A percentile compares a stretch with the other conserved stretches of the same genome.
These are phyloP conservation scores for Austroboletus niveus DNA, from an alignment of 1,284 basidiomycete species.

Conservation along the genomic window DNA sequence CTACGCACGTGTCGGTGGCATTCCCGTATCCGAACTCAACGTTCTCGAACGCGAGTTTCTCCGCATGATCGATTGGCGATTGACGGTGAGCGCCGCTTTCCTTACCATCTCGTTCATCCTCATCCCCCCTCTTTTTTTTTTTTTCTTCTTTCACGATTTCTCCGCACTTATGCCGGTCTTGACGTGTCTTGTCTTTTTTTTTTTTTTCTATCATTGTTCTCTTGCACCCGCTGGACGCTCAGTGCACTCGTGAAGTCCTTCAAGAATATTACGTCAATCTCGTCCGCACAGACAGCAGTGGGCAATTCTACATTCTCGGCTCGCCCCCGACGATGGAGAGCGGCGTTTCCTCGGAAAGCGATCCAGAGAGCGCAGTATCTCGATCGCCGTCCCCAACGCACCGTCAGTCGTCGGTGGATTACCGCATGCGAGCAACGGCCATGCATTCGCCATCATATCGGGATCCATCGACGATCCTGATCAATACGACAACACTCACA, in stretches of 20 bases:
- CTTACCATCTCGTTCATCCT: slow-evolving; percentile 12
- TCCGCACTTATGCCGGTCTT: slow-evolving; percentile 22
- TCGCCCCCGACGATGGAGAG: slow-evolving; percentile 15
- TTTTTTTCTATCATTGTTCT: slow-evolving; percentile 3
- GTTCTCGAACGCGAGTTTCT: slow-evolving; percentile 91
- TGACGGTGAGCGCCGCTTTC: slow-evolving; percentile 69
- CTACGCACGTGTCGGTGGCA: slow-evolving; percentile 93
- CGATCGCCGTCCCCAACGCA: slow-evolving; percentile 50
- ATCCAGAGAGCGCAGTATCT: slow-evolving; percentile 58
- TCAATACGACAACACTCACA: slow-evolving; percentile 49
- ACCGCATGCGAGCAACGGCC: slow-evolving; percentile 15
- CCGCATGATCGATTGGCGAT: slow-evolving; percentile 84
- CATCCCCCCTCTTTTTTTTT: slow-evolving; percentile 2
- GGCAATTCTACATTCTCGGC: slow-evolving; percentile 54
- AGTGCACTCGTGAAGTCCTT: slow-evolving; percentile 79
- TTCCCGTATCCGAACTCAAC: slow-evolving; percentile 86
- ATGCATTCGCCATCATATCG: slow-evolving; percentile 28
- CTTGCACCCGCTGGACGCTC: slow-evolving; percentile 9
- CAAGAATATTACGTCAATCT: slow-evolving; percentile 86
- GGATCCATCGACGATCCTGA: slow-evolving; percentile 44
- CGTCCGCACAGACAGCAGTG: slow-evolving; percentile 69
- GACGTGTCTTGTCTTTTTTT: slow-evolving; percentile 16
- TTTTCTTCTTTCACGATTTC: slow-evolving; percentile 11
- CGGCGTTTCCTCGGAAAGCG: slow-evolving; percentile 42
- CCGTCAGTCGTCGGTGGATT: slow-evolving; percentile 11